Percentiles rank a stretch among this genome's conserved stretches.
Evolutionary conservation across 192 early-diverging fungal species (phyloP).

Genomic region (Coemansia sp.): DNA sequence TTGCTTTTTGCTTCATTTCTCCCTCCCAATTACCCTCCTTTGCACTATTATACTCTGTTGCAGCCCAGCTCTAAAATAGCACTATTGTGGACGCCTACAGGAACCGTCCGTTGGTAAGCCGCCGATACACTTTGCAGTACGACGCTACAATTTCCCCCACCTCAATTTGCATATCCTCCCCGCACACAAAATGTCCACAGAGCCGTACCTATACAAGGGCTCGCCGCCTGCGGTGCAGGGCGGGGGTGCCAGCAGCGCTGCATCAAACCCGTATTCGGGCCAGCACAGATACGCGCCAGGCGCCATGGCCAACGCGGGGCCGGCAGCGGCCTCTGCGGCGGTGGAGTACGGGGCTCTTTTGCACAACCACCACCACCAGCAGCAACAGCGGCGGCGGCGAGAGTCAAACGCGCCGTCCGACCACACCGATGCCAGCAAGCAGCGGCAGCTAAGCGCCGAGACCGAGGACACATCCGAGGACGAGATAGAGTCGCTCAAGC

Average conservation of each 20-base stretch:
- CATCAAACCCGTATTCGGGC: slow-evolving; percentile 19
- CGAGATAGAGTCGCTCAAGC: slow-evolving; percentile 47
- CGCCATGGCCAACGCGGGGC: slow-evolving; percentile 1
- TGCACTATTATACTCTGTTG: too few species aligned
- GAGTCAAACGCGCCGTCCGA: slow-evolving; percentile 40
- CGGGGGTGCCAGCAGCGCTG: slow-evolving; percentile 8
- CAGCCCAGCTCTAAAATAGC: too few species aligned
- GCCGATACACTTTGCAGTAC: not conserved
- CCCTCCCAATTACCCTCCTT: too few species aligned
- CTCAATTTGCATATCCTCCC: slow-evolving; percentile 1
- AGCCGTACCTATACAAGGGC: slow-evolving; percentile 24
- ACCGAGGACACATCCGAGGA: slow-evolving; percentile 37
- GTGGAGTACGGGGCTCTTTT: slow-evolving; percentile 21
- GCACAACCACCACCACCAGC: slow-evolving; percentile 24
- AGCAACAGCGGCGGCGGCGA: slow-evolving; percentile 27
- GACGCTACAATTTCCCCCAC: too few species aligned
- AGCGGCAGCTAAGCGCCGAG: slow-evolving; percentile 3
- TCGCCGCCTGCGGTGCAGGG: slow-evolving; percentile 17
- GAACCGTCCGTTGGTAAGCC: not conserved
- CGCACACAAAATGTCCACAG: slow-evolving; percentile 22
- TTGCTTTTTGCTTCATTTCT: too few species aligned
- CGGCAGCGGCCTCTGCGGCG: slow-evolving; percentile 24
- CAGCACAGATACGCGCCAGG: slow-evolving; percentile 6
- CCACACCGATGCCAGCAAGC: slow-evolving; percentile 20
- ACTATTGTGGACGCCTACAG: too few species aligned